Evolutionary conservation across 768 basidiomycete genomes (phyloP), one percentile per base, ranked within the genome.

Genomic region (Phaeotremella skinneri): DNA sequence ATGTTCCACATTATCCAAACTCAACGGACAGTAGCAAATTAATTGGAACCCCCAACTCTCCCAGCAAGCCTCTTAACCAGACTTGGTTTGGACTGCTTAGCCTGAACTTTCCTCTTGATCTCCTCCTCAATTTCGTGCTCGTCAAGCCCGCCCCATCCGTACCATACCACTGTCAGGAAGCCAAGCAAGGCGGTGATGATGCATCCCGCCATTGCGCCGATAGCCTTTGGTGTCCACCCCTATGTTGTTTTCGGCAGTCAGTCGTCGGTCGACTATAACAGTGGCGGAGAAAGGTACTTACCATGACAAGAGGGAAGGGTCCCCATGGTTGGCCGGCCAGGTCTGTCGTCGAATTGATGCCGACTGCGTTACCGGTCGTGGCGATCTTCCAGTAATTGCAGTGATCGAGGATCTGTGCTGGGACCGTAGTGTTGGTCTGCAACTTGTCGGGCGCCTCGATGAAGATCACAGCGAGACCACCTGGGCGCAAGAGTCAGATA

Each of bases 281-380:
- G 32, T 16, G 21, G 31, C 16, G 32, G 52, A 45, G 43, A 61
- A 49, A 14, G n/a, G 16, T 23, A 68, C 89, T 74, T 80, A 85
- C 27, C 85, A 79, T 63, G 81, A 82, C 80, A 73, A 91, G 88
- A 16, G 80, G 84, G 81, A 78, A 91, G 4, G 91, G 91, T 30
- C 77, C 75, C 79, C 25, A 88, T 76, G 13, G 90, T 87, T 32
- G 74, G 62, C 64, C 78, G 29, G 59, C 55, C 57, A 93, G 81
- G 69, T 96, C 87, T 7, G 84, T 85, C 14, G 84, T 77, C 21
- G 84, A 85, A 56, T 68, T 70, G 2, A 82, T 82, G 0, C 94
- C 94, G 13, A 89, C 94, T 0, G 90, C 91, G 76, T 99, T 99
- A 11, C 94, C 94, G 0, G 82, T 83, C 3, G 78, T 78, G 0